These are phyloP conservation scores for Albugo candida DNA, from an alignment of 352 stramenopile genomes.

Conservation along the genomic window DNA sequence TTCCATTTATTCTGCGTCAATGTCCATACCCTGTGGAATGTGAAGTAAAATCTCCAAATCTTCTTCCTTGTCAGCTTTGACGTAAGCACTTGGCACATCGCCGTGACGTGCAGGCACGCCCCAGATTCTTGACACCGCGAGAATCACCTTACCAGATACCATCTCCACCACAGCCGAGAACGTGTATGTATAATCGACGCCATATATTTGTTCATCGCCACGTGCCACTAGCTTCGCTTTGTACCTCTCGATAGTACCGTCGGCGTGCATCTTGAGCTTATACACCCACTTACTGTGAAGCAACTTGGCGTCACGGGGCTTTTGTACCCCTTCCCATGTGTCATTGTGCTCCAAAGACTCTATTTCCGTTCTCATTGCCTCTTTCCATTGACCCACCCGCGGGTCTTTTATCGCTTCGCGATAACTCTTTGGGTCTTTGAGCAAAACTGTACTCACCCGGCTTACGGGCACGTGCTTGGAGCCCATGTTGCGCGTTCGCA, in stretches of 20 bases:
- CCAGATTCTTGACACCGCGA: background rate
- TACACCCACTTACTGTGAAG: background rate
- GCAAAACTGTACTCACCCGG: background rate
- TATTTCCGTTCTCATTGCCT: background rate
- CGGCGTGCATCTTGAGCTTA: background rate
- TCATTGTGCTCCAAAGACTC: background rate
- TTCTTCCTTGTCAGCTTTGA: no score
- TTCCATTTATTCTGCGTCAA: background rate
- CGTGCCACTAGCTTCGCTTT: background rate
- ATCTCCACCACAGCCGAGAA: background rate
- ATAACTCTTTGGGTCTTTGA: background rate
- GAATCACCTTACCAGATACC: background rate
- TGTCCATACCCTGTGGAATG: constrained; percentile 1
- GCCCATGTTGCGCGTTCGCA: no score
- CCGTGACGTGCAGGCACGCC: background rate
- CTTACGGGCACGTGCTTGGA: no score
- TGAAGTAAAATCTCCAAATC: constrained; percentile 5
- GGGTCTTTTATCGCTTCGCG: background rate
- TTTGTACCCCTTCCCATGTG: background rate
- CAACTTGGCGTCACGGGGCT: background rate
- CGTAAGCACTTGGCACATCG: background rate
- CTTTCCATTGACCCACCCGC: background rate
- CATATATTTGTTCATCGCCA: background rate
- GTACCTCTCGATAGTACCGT: constrained; percentile 1
- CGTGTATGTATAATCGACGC: background rate